Evolutionary conservation across 345 rosid genomes (phyloP).

Genomic region (Eucalyptus victrix): DNA sequence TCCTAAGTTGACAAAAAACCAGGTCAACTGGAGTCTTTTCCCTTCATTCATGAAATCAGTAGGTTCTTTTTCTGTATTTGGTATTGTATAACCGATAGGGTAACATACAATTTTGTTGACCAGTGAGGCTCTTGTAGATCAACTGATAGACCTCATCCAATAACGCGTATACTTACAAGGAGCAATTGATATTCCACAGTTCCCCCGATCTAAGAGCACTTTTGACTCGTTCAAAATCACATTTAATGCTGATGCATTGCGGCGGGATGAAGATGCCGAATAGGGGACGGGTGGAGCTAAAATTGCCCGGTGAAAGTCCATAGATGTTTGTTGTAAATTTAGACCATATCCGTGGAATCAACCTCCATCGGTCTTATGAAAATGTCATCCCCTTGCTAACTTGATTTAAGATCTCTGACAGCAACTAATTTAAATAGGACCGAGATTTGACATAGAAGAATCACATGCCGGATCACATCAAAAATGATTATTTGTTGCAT

Average conservation of each 20-base stretch:
- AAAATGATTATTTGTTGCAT: too few relatives aligned
- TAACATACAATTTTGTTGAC: accelerated
- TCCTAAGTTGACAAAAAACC: too few relatives aligned
- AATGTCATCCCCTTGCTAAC: not conserved
- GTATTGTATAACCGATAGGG: not conserved
- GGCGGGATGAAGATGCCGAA: not conserved
- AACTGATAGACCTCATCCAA: not conserved
- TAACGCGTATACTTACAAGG: not conserved
- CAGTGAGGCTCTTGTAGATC: not conserved
- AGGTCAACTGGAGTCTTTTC: too few relatives aligned
- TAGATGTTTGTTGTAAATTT: not conserved
- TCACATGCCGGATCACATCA: not conserved
- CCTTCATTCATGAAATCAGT: too few relatives aligned
- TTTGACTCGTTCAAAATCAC: not conserved
- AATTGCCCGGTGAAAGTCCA: not conserved
- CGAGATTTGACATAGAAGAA: not conserved
- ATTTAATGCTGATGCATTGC: not conserved
- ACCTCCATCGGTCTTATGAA: not conserved
- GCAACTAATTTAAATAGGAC: not conserved
- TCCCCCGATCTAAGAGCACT: not conserved
- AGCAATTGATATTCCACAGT: not conserved
- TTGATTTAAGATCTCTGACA: not conserved
- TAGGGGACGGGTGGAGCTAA: not conserved
- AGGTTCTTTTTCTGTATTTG: not conserved
- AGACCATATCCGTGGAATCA: not conserved